These are phyloP conservation scores for Powellomyces hirtus DNA, from an alignment of 192 early-diverging fungal species.

Conservation along the genomic window DNA sequence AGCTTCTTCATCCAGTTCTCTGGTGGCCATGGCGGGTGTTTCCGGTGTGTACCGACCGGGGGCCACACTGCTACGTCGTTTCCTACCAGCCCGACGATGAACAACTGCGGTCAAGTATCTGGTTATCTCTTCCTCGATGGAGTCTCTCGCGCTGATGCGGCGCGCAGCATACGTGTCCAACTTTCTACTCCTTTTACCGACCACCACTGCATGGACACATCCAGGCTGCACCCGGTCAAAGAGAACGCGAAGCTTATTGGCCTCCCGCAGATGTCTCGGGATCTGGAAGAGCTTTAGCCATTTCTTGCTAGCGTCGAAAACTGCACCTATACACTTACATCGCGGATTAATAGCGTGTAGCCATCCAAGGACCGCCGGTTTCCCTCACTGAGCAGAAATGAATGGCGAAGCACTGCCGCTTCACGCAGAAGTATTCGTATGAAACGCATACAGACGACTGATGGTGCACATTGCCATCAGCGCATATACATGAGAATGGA, in stretches of 20 bases:
- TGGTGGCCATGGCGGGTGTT: no score
- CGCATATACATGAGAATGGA: no score
- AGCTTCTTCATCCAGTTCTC: no score
- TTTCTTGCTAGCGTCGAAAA: no score
- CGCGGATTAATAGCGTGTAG: conserved; percentile 20
- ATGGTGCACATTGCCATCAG: no score
- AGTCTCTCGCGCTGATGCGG: neutral
- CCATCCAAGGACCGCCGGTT: conserved; percentile 9
- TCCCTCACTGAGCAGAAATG: conserved; percentile 8
- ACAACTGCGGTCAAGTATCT: conserved; percentile 10
- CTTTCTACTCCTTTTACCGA: neutral
- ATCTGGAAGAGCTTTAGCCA: no score
- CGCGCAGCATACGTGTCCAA: conserved; percentile 10
- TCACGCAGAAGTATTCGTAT: conserved; percentile 59
- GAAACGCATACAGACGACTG: conserved; percentile 41
- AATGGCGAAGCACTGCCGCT: conserved; percentile 62
- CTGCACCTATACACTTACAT: no score
- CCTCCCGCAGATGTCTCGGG: conserved; percentile 58
- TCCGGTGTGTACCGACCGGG: no score
- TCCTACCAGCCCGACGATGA: neutral
- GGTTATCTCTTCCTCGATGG: conserved; percentile 21
- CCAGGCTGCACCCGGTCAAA: conserved; percentile 34
- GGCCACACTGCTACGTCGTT: neutral
- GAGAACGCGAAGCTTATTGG: conserved; percentile 11
- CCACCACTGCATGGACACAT: conserved; percentile 31